Conservation (phyloP, 441 rosid genomes). For the Melastoma candidum region DNA sequence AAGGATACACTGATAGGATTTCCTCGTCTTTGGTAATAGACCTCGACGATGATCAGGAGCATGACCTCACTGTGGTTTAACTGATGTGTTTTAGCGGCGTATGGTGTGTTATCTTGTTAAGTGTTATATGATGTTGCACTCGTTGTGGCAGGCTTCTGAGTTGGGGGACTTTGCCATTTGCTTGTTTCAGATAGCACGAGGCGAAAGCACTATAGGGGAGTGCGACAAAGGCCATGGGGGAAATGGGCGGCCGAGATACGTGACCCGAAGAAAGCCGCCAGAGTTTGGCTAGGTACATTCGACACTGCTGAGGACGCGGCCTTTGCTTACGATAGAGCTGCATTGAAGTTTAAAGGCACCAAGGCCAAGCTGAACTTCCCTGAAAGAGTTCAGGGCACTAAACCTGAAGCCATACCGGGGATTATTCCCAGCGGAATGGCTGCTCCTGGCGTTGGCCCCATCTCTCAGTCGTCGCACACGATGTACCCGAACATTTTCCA, state of each 20-base stretch:
- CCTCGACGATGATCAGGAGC: too few relatives aligned
- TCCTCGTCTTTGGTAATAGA: too few relatives aligned
- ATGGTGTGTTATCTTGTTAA: too few relatives aligned
- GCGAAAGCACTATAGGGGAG: conserved; percentile 78
- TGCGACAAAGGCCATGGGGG: conserved; percentile 89
- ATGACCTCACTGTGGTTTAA: too few relatives aligned
- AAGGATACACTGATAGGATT: too few relatives aligned
- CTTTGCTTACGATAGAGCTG: conserved; percentile 82
- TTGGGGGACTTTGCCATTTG: not conserved
- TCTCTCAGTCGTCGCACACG: not conserved
- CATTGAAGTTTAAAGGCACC: conserved; percentile 90
- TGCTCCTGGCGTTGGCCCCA: too few relatives aligned
- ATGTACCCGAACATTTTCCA: conserved; percentile 10
- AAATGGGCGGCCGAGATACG: conserved; percentile 86
- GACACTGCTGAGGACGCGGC: conserved; percentile 84
- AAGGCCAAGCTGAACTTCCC: conserved; percentile 94
- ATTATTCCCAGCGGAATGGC: too few relatives aligned
- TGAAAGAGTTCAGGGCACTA: conserved; percentile 48
- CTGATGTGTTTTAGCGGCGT: too few relatives aligned
- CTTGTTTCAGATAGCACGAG: conserved; percentile 16
- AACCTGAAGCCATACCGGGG: too few relatives aligned
- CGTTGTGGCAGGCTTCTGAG: not conserved
- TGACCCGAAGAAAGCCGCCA: conserved; percentile 77
- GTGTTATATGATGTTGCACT: too few relatives aligned
- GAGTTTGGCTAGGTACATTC: conserved; percentile 91